Base-by-base conservation (phyloP, 108 stramenopile genomes). In the Nitzschia inconspicua region DNA sequence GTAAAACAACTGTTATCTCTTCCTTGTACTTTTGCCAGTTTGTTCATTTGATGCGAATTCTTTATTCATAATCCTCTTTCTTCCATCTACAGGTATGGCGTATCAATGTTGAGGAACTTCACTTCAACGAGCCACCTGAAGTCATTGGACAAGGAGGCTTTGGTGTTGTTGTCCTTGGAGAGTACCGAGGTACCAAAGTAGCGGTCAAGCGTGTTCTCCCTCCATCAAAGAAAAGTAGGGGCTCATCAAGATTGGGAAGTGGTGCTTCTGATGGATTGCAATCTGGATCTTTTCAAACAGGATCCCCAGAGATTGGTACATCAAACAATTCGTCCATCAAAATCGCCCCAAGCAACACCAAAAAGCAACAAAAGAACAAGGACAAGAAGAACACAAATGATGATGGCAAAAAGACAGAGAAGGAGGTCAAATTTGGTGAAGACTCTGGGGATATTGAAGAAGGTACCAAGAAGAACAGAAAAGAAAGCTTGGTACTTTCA, bases 131-230 rank as follows among this genome's bases (percentile, higher is more conserved):
- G 14, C 68, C 68, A 25, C 60, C 60, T 2, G 62, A 56, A 29
- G 34, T 72, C 26, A 49, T 77, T 35, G 76, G 76, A 25, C 70
- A 58, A 44, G 76, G 76, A 10, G 60, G 60, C 23, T 77, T 77
- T 54, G 76, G 76, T 27, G 31, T 77, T 13, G 76, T 77, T 13
- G 27, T 73, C 8, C 65, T 49, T 8, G 72, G 39, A 1, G 59
- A 66, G 31, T 73, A 73, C 44, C 64, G 76, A 26, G 76, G 76
- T 19, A 77, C 76, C 1, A 34, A 72, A 19, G 76, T 77, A 7
- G 76, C 76, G 4, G 63, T 71, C 23, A 77, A 77, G 35, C 65
- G 76, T 18, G 76, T 77, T 2, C 59, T 77, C n/a, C 70, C 76
- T 2, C 62, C 68, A 27, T 9, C 14, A 3, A 36, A 8, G 18